Evolutionary conservation across 495 filamentous ascomycete genomes (phyloP), one percentile per base, ranked within the genome.

Genomic region (Hyaloscypha variabilis): DNA sequence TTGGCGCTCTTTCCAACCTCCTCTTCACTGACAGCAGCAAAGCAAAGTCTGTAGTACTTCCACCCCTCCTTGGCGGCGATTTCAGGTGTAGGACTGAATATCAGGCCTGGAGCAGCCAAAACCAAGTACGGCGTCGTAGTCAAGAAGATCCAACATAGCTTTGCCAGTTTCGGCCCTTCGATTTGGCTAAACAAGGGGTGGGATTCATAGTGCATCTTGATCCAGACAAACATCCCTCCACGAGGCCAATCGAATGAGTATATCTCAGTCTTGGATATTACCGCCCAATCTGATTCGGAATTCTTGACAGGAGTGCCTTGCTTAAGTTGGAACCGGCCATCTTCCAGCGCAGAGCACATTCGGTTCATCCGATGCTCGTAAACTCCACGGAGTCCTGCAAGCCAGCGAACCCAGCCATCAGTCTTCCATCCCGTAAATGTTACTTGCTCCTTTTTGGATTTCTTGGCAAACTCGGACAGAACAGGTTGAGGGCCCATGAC

Each of bases 191-290:
- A 85, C 24, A 96, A 79, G 10, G 93, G 92, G 69, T 98, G 94
- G 0, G 76, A 77, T 14, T 88, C 81, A 63, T 94, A 85, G 52
- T 84, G 74, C 25, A 95, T 69, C 23, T 84, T 79, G 0, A 97
- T 67, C 94, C 94, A 98, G 25, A 95, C 75, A 73, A 97, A 97
- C 94, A 97, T 97, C 67, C 94, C 94, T 19, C 88, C 94, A n/a
- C 87, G 83, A 1, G 94, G 94, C 82, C 88, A 90, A 54, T 79
- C 71, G 72, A 95, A 97, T 54, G 86, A 79, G 74, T 85, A 92
- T 69, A 97, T 86, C 36, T 81, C 78, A 0, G 83, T 85, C 70
- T 89, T 91, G 51, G 87, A 84, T 11, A 97, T 80, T 52, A 91
- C 81, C 78, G 85, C 89, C 72, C 87, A 89, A n/a, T 87, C 84